Evolutionary conservation across 805 yeast genomes (phyloP), one percentile per base, ranked within the genome.

Genomic region (Starmera pachycereana): DNA sequence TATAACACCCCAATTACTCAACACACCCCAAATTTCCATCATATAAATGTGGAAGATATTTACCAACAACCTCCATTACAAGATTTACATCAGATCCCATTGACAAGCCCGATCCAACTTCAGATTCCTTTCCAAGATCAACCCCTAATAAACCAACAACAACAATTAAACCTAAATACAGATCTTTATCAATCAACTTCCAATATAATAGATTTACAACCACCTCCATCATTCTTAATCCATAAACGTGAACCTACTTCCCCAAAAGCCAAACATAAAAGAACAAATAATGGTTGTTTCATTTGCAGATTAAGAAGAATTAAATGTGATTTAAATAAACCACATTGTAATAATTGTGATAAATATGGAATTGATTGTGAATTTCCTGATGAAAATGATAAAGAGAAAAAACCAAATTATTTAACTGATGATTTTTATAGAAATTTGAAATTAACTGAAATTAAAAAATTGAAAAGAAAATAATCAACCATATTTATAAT

Each of bases 291-390:
- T 12, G 76, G 76, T 4, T 73, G 78, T 51, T 65, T 71, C 52
- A 69, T 74, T 4, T 77, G 83, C 51, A 67, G 82, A 35, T 71
- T 72, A 43, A 66, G 83, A 40, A 77, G 76, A 51, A 69, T 76
- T 57, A 76, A 75, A 52, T 77, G 84, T 57, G 82, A 77, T 53
- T 81, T 76, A 51, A 64, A 63, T 32, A 68, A 66, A 38, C 82
- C 83, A 7, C 68, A 65, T 16, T 77, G 83, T 54, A 63, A 58
- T 37, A 73, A 73, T 52, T 62, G 81, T 52, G 56, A 62, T 33
- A 66, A 63, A 37, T 40, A 39, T 9, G 35, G 33, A 2, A 32
- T 37, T 8, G 2, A 8, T 3, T 49, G 51, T 35, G 47, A 47
- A 8, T 47, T 35, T 29, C 47, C 49, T 13, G 19, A 25, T 3